These are phyloP conservation scores for Haplosporangium sp. DNA, from an alignment of 371 early-diverging fungal genomes.

Conservation along the genomic window DNA sequence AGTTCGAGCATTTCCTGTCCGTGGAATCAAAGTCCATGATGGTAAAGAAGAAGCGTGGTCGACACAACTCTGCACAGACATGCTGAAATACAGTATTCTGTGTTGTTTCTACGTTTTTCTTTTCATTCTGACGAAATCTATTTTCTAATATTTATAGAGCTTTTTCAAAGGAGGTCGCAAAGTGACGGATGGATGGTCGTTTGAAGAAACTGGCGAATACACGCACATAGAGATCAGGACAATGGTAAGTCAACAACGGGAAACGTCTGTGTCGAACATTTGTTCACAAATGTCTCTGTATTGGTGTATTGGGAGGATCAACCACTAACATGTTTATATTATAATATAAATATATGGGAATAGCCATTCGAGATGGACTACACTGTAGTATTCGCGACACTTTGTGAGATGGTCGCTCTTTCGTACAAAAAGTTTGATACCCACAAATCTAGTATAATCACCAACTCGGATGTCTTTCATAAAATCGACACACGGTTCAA, in stretches of 20 bases:
- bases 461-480: conserved; percentile 17
- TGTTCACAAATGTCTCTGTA: too few species aligned
- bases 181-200: conserved; percentile 12
- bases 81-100: background rate
- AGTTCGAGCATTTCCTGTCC: conserved; percentile 29
- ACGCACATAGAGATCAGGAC: conserved; percentile 25
- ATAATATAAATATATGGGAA: background rate
- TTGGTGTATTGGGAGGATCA: too few species aligned
- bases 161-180: conserved; percentile 27
- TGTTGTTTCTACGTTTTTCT: background rate
- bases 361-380: conserved; percentile 47
- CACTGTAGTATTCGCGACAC: conserved; percentile 25
- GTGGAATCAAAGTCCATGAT: conserved; percentile 28
- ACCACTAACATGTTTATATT: too few species aligned
- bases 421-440: conserved; percentile 38
- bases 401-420: conserved; percentile 28
- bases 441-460: conserved; percentile 6
- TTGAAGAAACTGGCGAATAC: conserved; percentile 37
- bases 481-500: conserved; percentile 40
- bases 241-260: conserved; percentile 21
- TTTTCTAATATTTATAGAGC: conserved; percentile 8
- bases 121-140: too few species aligned
- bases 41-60: conserved; percentile 28
- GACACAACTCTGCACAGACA: background rate
- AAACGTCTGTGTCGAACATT: too few species aligned